Evolutionary conservation across 2,329 filamentous ascomycete species (phyloP), one percentile per base, ranked within the genome.

Genomic region (Fusarium vanettenii): DNA sequence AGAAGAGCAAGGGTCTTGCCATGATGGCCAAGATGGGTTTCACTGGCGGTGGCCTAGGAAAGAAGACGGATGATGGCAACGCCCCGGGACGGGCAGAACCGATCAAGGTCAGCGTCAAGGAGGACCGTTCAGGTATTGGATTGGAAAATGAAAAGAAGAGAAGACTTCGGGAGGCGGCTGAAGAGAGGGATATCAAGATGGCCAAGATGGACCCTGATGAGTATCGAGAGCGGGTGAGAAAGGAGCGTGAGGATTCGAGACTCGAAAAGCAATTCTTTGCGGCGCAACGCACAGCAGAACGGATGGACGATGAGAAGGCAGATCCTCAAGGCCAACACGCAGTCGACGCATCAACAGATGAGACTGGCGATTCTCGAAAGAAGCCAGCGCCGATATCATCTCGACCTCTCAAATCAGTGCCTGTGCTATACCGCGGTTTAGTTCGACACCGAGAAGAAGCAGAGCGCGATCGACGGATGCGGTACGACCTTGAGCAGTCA

Each of bases 1-100:
- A 90, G 60, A 89, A 89, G 77, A 97, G 92, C 85, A 98, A 98
- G 81, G 97, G 96, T 2, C 91, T 97, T 71, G 91, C 94, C 74
- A 98, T 99, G 95, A 98, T 99, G 95, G 93, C 94, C 25, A 96
- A 94, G 83, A 94, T 99, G 88, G 97, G 97, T 1, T 99, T 97
- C 85, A 92, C 91, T 67, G 95, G 95, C 27, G 91, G 90, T 39
- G 89, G 91, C 0, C 86, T 98, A 4, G 97, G 97, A 2, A 84
- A 82, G 65, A 81, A 81, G 72, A 91, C 89, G 76, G 85, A 87
- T n/a, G 84, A 84, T 10, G 83, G 84, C 29, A 71, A 80, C n/a
- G 78, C 77, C 14, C 56, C 70, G 78, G 81, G 76, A 10, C 73
- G 81, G 29, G 76, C 90, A 4, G 94, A 97, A 81, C 97, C 97